phyloP scores from a whole-genome alignment of 495 filamentous ascomycete genomes.

The Aspergillus indologenus region DNA sequence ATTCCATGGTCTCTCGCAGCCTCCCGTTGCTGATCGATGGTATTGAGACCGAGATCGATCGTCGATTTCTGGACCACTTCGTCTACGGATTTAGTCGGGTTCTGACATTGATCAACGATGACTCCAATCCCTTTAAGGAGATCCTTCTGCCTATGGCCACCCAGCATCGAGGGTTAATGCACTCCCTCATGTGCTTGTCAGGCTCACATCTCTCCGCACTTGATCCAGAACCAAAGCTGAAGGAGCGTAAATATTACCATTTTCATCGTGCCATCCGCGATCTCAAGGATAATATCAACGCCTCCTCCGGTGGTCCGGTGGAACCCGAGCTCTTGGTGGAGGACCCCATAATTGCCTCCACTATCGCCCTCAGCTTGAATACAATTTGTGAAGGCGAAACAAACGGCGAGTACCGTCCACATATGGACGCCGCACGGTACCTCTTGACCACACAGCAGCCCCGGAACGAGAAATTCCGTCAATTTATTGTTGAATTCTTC shows the following conservation, averaged over 20 bases:
- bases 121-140: slow-evolving; percentile 85
- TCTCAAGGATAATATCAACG: slow-evolving; percentile 44
- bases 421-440: slow-evolving; percentile 72
- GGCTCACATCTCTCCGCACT: slow-evolving; percentile 69
- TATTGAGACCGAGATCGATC: slow-evolving; percentile 80
- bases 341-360: slow-evolving; percentile 68
- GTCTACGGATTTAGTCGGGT: slow-evolving; percentile 76
- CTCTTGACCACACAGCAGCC: slow-evolving; percentile 60
- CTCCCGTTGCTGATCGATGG: slow-evolving; percentile 80
- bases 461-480: slow-evolving; percentile 62
- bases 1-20: slow-evolving; percentile 53
- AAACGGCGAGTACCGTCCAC: slow-evolving; percentile 73
- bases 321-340: slow-evolving; percentile 44
- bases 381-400: slow-evolving; percentile 76
- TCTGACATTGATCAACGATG: slow-evolving; percentile 77
- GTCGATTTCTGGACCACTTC: slow-evolving; percentile 83
- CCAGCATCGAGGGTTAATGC: slow-evolving; percentile 83
- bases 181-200: slow-evolving; percentile 83
- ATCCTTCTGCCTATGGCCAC: slow-evolving; percentile 84
- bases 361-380: slow-evolving; percentile 77
- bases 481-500: slow-evolving; percentile 90
- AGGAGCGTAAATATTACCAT: slow-evolving; percentile 48
- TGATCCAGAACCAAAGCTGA: slow-evolving; percentile 42
- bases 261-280: slow-evolving; percentile 47
- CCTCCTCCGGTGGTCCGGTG: slow-evolving; percentile 27